These are phyloP conservation scores for Leccinellum albellum DNA, from an alignment of 768 basidiomycete species.

Conservation along the genomic window DNA sequence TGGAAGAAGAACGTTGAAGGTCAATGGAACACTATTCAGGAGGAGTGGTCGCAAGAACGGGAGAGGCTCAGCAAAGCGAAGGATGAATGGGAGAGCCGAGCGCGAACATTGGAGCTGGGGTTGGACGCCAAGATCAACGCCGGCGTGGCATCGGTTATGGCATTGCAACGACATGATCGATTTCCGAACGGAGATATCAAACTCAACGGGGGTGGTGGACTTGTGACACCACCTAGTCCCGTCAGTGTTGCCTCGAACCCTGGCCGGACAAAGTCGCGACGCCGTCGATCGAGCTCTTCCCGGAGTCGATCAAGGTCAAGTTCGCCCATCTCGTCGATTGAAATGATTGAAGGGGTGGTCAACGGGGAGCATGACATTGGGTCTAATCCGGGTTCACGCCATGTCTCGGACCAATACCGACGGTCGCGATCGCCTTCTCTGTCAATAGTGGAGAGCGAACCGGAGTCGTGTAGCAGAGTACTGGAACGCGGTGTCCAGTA, in stretches of 20 bases:
- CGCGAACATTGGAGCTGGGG: constrained; percentile 49
- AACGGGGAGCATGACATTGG: constrained; percentile 15
- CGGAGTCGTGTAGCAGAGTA: constrained; percentile 19
- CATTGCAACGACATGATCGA: constrained; percentile 38
- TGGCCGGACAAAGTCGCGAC: constrained; percentile 34
- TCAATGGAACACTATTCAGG: constrained; percentile 71
- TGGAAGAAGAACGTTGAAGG: constrained; percentile 82
- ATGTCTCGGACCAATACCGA: constrained; percentile 21
- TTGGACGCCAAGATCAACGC: constrained; percentile 43
- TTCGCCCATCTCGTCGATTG: constrained; percentile 33
- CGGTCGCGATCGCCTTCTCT: constrained; percentile 30
- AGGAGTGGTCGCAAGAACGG: constrained; percentile 81
- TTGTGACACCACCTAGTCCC: constrained; percentile 76
- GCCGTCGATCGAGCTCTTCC: constrained; percentile 43
- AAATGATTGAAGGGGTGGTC: constrained; percentile 31
- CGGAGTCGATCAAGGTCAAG: constrained; percentile 36
- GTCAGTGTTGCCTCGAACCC: constrained; percentile 68
- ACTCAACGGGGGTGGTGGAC: constrained; percentile 39
- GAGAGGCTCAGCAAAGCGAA: constrained; percentile 68
- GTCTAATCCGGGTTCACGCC: constrained; percentile 21
- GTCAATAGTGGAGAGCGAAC: constrained; percentile 30
- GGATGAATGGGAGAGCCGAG: constrained; percentile 76
- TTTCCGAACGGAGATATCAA: constrained; percentile 32
- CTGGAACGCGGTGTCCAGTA: constrained; percentile 22
- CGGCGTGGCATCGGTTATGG: constrained; percentile 27